A percentile compares a stretch with the other conserved stretches of the same genome.
Evolutionary conservation across 345 rosid genomes (phyloP).

Genomic region (Garcia nutans): DNA sequence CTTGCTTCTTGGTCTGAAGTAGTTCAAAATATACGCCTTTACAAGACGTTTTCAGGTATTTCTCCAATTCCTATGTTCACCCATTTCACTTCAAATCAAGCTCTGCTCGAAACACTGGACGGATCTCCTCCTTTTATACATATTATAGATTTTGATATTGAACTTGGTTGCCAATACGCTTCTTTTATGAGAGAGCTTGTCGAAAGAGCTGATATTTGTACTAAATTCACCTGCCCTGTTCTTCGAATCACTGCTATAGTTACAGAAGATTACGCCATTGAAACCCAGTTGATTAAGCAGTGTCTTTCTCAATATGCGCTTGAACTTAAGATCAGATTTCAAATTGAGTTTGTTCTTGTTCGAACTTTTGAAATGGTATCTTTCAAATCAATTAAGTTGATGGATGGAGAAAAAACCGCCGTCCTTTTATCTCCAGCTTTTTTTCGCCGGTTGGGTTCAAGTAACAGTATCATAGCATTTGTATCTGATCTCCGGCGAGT

Average conservation of each 20-base stretch:
- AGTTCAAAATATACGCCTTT: constrained; percentile 66
- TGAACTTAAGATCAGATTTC: constrained; percentile 69
- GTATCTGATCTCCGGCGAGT: constrained; percentile 51
- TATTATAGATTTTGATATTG: constrained; percentile 87
- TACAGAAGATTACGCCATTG: constrained; percentile 60
- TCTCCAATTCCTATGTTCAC: constrained; percentile 92
- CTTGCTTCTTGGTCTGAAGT: constrained; percentile 66
- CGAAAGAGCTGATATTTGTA: constrained; percentile 37
- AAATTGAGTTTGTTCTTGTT: constrained; percentile 65
- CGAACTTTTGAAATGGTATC: constrained; percentile 70
- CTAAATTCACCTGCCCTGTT: constrained; percentile 39
- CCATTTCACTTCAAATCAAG: constrained; percentile 86
- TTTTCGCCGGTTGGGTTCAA: constrained; percentile 54
- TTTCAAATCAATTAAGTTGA: constrained; percentile 65
- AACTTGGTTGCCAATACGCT: constrained; percentile 90
- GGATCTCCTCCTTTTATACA: constrained; percentile 61
- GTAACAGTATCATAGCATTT: constrained; percentile 42
- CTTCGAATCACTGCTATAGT: constrained; percentile 81
- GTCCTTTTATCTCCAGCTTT: constrained; percentile 62
- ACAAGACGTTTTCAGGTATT: constrained; percentile 64
- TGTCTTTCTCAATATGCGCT: constrained; percentile 73
- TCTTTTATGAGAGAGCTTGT: constrained; percentile 79
- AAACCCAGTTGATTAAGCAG: constrained; percentile 70
- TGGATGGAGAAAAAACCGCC: constrained; percentile 66
- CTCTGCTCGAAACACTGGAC: constrained; percentile 66